A percentile compares a stretch with the other conserved stretches of the same genome.
These are phyloP conservation scores for Clavispora fructus DNA, from an alignment of 805 yeast species.

Conservation along the genomic window DNA sequence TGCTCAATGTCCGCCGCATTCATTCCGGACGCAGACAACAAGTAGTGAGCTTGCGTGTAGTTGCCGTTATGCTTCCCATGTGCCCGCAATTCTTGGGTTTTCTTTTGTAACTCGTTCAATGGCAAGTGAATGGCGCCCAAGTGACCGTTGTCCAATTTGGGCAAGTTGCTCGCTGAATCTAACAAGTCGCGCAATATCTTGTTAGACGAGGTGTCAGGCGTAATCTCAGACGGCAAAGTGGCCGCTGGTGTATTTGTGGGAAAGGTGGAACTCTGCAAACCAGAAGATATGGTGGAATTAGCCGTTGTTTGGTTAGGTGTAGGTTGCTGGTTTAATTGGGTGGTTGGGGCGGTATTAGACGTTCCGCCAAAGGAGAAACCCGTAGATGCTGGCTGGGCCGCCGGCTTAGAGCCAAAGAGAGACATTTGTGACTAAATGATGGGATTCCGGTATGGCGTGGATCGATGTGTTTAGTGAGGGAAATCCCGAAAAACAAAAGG, in stretches of 20 bases:
- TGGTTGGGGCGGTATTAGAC: background rate
- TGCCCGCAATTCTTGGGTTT: constrained; percentile 55
- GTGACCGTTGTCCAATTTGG: constrained; percentile 52
- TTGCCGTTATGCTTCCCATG: constrained; percentile 28
- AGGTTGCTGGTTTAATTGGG: background rate
- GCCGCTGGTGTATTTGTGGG: background rate
- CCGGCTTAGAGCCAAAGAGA: constrained; percentile 8
- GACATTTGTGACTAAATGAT: constrained; percentile 5
- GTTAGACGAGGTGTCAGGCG: constrained; percentile 10
- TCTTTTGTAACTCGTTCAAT: constrained; percentile 67
- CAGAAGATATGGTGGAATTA: background rate
- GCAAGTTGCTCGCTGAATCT: constrained; percentile 73
- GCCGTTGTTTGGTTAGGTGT: background rate
- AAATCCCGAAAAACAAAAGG: background rate
- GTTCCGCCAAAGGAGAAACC: constrained; percentile 5
- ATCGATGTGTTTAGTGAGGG: background rate
- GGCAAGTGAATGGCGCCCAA: constrained; percentile 80
- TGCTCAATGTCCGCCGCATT: constrained; percentile 77
- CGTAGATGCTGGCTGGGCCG: background rate
- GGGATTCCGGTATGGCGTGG: background rate
- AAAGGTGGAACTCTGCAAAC: background rate
- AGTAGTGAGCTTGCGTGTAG: constrained; percentile 75
- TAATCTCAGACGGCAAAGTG: constrained; percentile 8
- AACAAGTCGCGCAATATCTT: constrained; percentile 59
- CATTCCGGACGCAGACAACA: constrained; percentile 84